Conservation (phyloP, 2,329 filamentous ascomycete species). For the Didymellaceae sp. region DNA sequence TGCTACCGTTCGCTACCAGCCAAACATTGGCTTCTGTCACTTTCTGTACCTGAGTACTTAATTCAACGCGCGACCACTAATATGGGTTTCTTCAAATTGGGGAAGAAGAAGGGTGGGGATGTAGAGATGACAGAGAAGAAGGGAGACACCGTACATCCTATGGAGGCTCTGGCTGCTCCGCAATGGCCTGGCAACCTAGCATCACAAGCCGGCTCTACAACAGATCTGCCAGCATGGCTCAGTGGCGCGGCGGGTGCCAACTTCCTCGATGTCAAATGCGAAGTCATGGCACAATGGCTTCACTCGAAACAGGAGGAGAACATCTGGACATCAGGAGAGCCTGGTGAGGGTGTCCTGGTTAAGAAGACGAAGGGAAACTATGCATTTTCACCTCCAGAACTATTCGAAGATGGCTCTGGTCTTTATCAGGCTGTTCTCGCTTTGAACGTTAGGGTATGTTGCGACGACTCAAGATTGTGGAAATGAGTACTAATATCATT, state of each 20-base stretch:
- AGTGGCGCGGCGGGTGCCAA: not conserved
- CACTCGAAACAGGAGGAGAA: constrained; percentile 66
- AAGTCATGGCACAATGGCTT: constrained; percentile 70
- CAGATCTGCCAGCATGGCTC: not conserved
- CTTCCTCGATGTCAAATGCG: constrained; percentile 57
- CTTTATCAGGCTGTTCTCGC: constrained; percentile 58
- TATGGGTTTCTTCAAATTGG: constrained; percentile 20
- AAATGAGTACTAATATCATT: not conserved
- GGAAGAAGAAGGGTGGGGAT: constrained; percentile 17
- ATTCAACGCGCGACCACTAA: constrained; percentile 6
- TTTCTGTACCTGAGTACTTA: not conserved
- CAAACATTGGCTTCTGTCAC: not conserved
- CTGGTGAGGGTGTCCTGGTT: constrained; percentile 62
- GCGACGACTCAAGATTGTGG: not conserved
- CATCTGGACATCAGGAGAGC: constrained; percentile 56
- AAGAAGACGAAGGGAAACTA: constrained; percentile 61
- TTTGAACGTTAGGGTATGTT: constrained; percentile 62
- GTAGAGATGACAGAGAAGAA: constrained; percentile 15
- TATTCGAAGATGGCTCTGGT: constrained; percentile 54
- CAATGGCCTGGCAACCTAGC: constrained; percentile 12
- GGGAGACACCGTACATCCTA: not conserved
- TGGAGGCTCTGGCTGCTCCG: constrained; percentile 1
- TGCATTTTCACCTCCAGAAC: constrained; percentile 57
- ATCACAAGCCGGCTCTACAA: constrained; percentile 8
- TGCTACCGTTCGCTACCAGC: constrained; percentile 2